These are phyloP conservation scores for Basipetospora chlamydospora DNA, from an alignment of 2,329 filamentous ascomycete genomes.

Conservation along the genomic window DNA sequence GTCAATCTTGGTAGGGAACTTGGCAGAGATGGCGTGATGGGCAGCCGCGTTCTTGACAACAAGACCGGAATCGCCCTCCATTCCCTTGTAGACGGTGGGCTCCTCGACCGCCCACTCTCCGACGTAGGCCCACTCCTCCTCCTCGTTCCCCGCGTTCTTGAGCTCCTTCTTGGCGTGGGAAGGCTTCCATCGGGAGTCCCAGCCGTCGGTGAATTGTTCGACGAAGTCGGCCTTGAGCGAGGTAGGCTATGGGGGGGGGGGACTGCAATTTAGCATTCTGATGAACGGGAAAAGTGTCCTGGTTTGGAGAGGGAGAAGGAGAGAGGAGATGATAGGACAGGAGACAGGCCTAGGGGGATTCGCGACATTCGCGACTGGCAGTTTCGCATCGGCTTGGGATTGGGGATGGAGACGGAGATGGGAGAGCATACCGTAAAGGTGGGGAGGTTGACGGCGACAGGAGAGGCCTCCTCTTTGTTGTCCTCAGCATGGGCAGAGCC, in stretches of 20 bases:
- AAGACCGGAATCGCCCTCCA: constrained; percentile 88
- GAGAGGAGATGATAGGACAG: constrained; percentile 1
- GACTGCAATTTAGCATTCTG: constrained; percentile 8
- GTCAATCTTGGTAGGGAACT: constrained; percentile 92
- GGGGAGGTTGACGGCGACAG: constrained; percentile 51
- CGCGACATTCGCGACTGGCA: too few species aligned
- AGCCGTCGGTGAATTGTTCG: constrained; percentile 96
- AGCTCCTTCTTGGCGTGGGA: constrained; percentile 93
- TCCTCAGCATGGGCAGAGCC: constrained; percentile 17
- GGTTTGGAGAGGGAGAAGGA: background rate
- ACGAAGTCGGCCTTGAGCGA: constrained; percentile 84
- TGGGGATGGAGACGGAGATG: too few species aligned
- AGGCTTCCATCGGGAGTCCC: constrained; percentile 84
- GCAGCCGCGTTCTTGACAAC: constrained; percentile 96
- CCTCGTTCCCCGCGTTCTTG: constrained; percentile 35
- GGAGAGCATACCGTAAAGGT: constrained; percentile 73
- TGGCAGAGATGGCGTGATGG: constrained; percentile 98
- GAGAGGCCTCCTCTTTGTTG: constrained; percentile 45
- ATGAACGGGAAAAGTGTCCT: background rate
- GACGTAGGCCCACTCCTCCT: constrained; percentile 91
- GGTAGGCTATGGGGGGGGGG: constrained; percentile 49
- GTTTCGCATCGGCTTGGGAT: too few species aligned
- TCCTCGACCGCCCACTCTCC: constrained; percentile 97
- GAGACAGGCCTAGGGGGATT: too few species aligned
- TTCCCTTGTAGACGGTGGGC: constrained; percentile 77